phyloP scores from a whole-genome alignment of 2,329 filamentous ascomycete species.

The Fusarium udum region DNA sequence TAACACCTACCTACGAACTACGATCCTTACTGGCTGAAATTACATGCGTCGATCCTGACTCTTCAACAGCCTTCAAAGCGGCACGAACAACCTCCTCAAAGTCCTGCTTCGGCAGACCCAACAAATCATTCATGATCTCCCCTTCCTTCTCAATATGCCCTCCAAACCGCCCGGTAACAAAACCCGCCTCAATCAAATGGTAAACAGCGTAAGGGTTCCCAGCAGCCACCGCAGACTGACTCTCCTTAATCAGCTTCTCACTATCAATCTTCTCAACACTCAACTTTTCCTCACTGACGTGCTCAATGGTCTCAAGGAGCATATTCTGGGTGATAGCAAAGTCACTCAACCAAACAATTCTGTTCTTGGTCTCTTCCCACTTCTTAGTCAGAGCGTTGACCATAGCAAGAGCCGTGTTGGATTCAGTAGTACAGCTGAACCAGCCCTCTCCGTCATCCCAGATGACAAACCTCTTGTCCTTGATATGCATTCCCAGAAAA shows the following conservation, averaged over 20 bases:
- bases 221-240: not conserved
- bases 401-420: constrained; percentile 4
- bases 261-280: not conserved
- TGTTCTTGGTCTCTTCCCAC: constrained; percentile 12
- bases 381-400: not conserved
- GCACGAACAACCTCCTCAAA: not conserved
- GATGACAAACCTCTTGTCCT: constrained; percentile 1
- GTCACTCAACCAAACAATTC: not conserved
- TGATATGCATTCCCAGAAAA: constrained; percentile 10
- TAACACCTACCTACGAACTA: rapidly evolving
- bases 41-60: no score
- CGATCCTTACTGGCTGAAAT: no score
- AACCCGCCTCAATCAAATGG: not conserved
- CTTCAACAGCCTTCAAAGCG: not conserved
- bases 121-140: not conserved
- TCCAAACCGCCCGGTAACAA: not conserved
- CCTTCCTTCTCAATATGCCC: constrained; percentile 10
- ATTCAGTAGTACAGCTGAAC: constrained; percentile 10
- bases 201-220: not conserved
- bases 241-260: not conserved
- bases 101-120: not conserved
- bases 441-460: constrained; percentile 10
- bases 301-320: not conserved
- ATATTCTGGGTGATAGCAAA: constrained; percentile 8
- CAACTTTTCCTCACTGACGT: not conserved